Percentiles rank a stretch among this genome's conserved stretches.
Conservation (phyloP, 2,329 filamentous ascomycete genomes). For the Aaosphaeria pasadenensis region DNA sequence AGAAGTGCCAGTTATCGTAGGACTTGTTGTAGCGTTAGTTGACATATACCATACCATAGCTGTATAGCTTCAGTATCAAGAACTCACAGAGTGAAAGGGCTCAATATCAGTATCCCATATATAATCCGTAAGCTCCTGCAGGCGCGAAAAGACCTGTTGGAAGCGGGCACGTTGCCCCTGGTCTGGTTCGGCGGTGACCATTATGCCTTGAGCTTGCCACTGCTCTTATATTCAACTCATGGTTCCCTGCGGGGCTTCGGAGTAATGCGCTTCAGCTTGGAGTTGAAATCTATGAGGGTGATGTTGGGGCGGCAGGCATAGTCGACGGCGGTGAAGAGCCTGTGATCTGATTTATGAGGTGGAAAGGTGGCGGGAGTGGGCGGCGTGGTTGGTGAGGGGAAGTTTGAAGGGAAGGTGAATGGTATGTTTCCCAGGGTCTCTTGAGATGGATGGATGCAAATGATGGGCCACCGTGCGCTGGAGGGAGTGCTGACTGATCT, state of each 20-base stretch:
- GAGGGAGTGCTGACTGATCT: no score
- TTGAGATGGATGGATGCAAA: neutral
- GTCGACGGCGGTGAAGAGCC: neutral
- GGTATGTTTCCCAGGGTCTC: no score
- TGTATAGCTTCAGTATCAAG: neutral
- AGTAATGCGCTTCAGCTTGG: neutral
- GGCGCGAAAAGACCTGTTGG: slow-evolving; percentile 31
- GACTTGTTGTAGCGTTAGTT: slow-evolving; percentile 46
- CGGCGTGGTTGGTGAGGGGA: slow-evolving; percentile 1
- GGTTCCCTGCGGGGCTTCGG: slow-evolving; percentile 2
- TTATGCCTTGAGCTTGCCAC: slow-evolving; percentile 10
- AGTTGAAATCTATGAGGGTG: neutral
- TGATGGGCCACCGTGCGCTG: no score
- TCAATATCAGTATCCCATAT: slow-evolving; percentile 39
- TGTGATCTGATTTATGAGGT: neutral
- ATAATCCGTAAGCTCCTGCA: slow-evolving; percentile 39
- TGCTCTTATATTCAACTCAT: slow-evolving; percentile 6
- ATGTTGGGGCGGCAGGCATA: no score
- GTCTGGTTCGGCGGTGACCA: slow-evolving; percentile 10
- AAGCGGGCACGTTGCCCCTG: slow-evolving; percentile 21
- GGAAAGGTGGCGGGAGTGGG: neutral
- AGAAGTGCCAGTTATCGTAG: slow-evolving; percentile 80
- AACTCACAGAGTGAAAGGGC: slow-evolving; percentile 46
- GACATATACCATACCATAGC: neutral
- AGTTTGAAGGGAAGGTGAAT: neutral